phyloP scores from a whole-genome alignment of 306 rosid genomes.

The Clitoria ternatea region DNA sequence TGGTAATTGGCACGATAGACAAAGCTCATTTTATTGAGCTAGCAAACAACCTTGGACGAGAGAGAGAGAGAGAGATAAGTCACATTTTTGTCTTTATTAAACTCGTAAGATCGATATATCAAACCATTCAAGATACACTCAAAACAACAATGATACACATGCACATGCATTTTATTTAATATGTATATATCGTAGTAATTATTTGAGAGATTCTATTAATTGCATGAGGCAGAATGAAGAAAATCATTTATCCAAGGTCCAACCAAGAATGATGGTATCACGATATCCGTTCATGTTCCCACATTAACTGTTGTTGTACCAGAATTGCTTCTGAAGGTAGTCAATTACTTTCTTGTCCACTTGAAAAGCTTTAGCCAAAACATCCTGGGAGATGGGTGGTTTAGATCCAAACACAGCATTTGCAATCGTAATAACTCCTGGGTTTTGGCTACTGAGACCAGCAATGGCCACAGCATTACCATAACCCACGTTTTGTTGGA shows the following conservation, averaged over 20 bases:
- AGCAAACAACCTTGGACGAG: too few relatives aligned
- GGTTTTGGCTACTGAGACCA: constrained; percentile 35
- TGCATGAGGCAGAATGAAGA: neutral
- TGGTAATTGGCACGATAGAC: too few relatives aligned
- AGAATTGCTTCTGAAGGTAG: constrained; percentile 39
- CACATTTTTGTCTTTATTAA: neutral
- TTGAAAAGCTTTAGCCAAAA: constrained; percentile 39
- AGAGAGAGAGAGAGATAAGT: too few relatives aligned
- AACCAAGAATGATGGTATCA: neutral
- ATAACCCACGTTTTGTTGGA: constrained; percentile 20
- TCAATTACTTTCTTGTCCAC: constrained; percentile 19
- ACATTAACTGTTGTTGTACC: constrained; percentile 27
- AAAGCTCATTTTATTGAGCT: too few relatives aligned
- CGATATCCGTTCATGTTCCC: neutral
- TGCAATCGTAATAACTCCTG: constrained; percentile 25
- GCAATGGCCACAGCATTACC: constrained; percentile 28
- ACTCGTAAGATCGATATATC: neutral
- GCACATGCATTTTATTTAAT: constrained; percentile 18
- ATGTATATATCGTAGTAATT: neutral
- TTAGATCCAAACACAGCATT: constrained; percentile 42
- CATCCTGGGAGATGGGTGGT: constrained; percentile 30
- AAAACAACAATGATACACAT: neutral
- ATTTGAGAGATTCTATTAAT: neutral
- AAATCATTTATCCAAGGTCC: neutral
- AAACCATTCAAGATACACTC: neutral